Evolutionary conservation across 2,329 filamentous ascomycete species (phyloP), one percentile per base, ranked within the genome.

Genomic region (Fusarium coffeatum): DNA sequence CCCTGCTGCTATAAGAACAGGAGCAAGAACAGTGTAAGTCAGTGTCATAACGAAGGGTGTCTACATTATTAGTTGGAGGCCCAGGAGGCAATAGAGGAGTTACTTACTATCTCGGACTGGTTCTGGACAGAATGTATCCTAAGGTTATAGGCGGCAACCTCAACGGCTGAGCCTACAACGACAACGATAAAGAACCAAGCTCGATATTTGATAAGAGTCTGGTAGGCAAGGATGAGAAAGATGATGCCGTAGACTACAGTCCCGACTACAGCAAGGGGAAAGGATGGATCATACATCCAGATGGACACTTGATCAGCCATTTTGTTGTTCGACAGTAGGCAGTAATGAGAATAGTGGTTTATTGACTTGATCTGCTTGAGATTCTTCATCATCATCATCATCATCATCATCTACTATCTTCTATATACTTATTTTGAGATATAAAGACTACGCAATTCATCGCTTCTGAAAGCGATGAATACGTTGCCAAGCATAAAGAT

Each of bases 1-100:
- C 3, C 82, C 83, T 1, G 84, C 85, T 18, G 83, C 83, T 50
- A 86, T 74, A 54, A 86, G 80, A 43, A 86, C 78, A 0, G 85
- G 85, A 0, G 84, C 83, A 42, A 87, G 77, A 15, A 86, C 81
- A n/a, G 84, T 82, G 23, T 83, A 76, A 1, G 79, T 80, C 7
- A 78, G 68, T 2, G 78, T 81, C 41, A 78, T 68, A 8, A 83
- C 78, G 55, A 83, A 84, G 2, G 81, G 74, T 2, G 74, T 71
- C 77, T 80, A 18, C 4, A 5, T 18, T 49, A n/a, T 68, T 46
- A 59, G 60, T 25, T 8, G 12, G 15, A 6, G 25, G 5, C 23
- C 7, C 22, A 16, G 9, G 13, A 25, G 15, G 3, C 7, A 4
- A 8, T 11, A 6, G 8, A n/a, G 16, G 3, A 6, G 4, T 20